Base-by-base conservation (phyloP, 2,329 filamentous ascomycete species). In the Magnaporthiopsis poae region DNA sequence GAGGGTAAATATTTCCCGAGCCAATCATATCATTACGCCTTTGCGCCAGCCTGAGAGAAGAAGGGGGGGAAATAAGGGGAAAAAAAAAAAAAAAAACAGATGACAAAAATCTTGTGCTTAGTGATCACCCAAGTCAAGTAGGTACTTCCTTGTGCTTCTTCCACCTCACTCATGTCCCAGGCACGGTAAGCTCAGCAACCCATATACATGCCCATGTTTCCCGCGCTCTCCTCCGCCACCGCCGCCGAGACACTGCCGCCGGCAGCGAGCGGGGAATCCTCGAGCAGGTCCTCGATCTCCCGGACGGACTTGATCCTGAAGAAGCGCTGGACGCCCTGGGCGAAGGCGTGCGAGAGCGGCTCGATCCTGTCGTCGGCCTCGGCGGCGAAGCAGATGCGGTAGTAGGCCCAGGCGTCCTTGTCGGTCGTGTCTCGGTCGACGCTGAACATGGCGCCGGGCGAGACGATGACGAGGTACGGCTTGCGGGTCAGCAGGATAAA, bases 381-480 rank as follows among this genome's bases (percentile, higher is more conserved):
- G 1, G 92, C 91, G 0, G 91, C 92, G 77, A 96, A 97, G 77
- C 91, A 96, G 52, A 97, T 74, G 18, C 93, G 81, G 75, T 88
- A 87, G 74, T 88, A 94, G 70, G 84, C 84, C 86, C 89, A 93
- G 2, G 86, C 89, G 60, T 84, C 80, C 67, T 81, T 77, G 5
- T 80, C 77, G 21, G 76, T 73, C 56, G 93, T 84, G 70, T 87
- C 79, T 0, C 83, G 77, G 0, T 84, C 89, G 0, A 91, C 85
- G 63, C 85, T 84, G 75, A 96, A 96, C 76, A 94, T 88, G 52
- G 75, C 71, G 0, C 93, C 93, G 0, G 91, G 90, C 13, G 84
- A 82, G 0, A 87, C 84, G 12, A 96, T 80, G 12, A 92, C 89
- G 7, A 88, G 79, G 72, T 88, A 86, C 1, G 90, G 90, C 70